Evolutionary conservation across 352 stramenopile species (phyloP).

Genomic region (Pythium pectinolyticum): DNA sequence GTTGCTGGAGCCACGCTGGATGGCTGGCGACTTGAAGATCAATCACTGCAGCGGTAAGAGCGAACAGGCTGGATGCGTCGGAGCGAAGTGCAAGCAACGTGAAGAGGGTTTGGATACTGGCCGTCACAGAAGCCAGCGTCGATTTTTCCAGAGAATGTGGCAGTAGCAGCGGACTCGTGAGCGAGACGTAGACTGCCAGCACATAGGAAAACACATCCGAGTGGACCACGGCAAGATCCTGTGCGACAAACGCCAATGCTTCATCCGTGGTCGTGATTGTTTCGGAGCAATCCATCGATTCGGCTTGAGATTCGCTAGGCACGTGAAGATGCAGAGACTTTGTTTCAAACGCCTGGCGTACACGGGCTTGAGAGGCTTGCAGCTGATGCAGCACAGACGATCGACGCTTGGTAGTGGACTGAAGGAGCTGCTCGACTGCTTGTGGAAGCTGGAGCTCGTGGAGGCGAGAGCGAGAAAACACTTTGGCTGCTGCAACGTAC

Average conservation of each 20-base stretch:
- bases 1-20: slow-evolving; percentile 23
- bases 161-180: background rate
- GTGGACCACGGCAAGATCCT: slow-evolving; percentile 6
- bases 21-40: slow-evolving; percentile 16
- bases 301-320: background rate
- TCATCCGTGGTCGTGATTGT: background rate
- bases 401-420: background rate
- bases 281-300: background rate
- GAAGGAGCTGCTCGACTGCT: background rate
- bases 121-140: background rate
- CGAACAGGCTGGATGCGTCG: slow-evolving; percentile 31
- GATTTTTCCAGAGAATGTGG: background rate
- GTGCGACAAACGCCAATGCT: background rate
- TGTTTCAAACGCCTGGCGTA: background rate
- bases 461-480: slow-evolving; percentile 30
- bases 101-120: slow-evolving; percentile 25
- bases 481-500: slow-evolving; percentile 32
- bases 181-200: background rate
- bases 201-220: background rate
- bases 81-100: slow-evolving; percentile 28
- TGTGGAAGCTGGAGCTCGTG: slow-evolving; percentile 23
- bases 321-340: background rate
- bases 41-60: slow-evolving; percentile 31
- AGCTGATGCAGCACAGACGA: background rate
- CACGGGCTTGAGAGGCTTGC: slow-evolving; percentile 1